phyloP scores from a whole-genome alignment of 2,329 filamentous ascomycete species.

The Sordariomycetes sp. region DNA sequence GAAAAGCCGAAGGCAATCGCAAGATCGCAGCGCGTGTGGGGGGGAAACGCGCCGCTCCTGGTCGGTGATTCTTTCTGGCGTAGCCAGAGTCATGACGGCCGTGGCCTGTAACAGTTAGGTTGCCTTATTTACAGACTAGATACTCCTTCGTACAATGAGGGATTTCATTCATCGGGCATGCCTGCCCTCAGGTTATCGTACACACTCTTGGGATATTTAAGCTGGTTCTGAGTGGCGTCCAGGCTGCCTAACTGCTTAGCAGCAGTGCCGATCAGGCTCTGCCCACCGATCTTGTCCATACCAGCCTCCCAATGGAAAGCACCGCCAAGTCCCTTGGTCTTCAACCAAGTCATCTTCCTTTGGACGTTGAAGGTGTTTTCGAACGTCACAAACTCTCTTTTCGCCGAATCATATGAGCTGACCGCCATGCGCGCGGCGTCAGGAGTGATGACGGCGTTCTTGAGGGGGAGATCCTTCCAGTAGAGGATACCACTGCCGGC shows the following conservation, averaged over 20 bases:
- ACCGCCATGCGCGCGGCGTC: conserved; percentile 54
- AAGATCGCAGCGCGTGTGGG: no score
- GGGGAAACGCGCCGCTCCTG: no score
- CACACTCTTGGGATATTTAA: conserved; percentile 45
- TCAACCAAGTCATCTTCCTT: conserved; percentile 57
- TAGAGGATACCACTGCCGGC: conserved; percentile 52
- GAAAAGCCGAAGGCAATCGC: no score
- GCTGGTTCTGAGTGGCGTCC: conserved; percentile 40
- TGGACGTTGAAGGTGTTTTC: conserved; percentile 50
- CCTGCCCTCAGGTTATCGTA: conserved; percentile 58
- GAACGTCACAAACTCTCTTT: conserved; percentile 60
- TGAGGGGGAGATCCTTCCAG: conserved; percentile 60
- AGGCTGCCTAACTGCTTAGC: conserved; percentile 35
- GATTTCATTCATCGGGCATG: no score
- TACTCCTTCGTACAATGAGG: no score
- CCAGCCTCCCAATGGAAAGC: conserved; percentile 81
- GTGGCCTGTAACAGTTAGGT: no score
- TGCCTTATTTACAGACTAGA: no score
- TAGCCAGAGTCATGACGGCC: no score
- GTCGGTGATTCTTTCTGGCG: no score
- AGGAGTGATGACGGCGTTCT: conserved; percentile 45
- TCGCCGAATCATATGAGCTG: conserved; percentile 58
- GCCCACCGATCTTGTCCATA: conserved; percentile 44
- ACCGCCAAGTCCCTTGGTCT: conserved; percentile 53
- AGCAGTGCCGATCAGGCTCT: conserved; percentile 50